Conservation (phyloP, 495 filamentous ascomycete species). For the Penicillium bialowiezense region DNA sequence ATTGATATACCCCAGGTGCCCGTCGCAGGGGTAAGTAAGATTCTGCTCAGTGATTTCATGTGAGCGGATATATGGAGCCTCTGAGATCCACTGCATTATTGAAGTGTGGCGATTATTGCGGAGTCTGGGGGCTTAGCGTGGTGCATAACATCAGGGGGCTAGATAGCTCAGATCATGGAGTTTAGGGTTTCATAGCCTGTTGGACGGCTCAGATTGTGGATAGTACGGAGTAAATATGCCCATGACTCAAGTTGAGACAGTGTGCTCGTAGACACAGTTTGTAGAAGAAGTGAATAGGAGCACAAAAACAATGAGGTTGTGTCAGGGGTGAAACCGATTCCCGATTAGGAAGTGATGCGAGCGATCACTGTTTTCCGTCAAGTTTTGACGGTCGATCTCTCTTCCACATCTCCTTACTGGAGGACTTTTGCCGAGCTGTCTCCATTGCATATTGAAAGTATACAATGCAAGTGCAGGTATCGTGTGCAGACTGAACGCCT, state of each 20-base stretch:
- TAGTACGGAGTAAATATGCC: too few relatives aligned
- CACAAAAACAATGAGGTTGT: not conserved
- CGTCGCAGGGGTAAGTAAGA: not conserved
- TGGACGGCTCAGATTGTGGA: not conserved
- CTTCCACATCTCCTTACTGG: not conserved
- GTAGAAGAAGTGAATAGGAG: too few relatives aligned
- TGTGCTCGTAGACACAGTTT: too few relatives aligned
- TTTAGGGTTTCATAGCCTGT: not conserved
- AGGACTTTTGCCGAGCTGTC: not conserved
- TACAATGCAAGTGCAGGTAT: too few relatives aligned
- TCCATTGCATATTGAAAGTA: not conserved
- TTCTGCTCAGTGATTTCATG: not conserved
- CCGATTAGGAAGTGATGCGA: not conserved
- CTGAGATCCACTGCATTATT: conserved; percentile 3
- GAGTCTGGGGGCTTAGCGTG: not conserved
- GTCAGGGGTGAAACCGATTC: not conserved
- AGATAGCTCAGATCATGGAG: not conserved
- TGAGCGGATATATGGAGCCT: not conserved
- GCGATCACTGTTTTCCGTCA: not conserved
- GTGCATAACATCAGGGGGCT: not conserved
- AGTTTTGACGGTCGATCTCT: not conserved
- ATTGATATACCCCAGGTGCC: too few relatives aligned
- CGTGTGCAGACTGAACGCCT: too few relatives aligned
- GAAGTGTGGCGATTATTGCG: not conserved
- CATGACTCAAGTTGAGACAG: too few relatives aligned